These are phyloP conservation scores for Trichoderma simmonsii DNA, from an alignment of 2,329 filamentous ascomycete species.

Conservation along the genomic window DNA sequence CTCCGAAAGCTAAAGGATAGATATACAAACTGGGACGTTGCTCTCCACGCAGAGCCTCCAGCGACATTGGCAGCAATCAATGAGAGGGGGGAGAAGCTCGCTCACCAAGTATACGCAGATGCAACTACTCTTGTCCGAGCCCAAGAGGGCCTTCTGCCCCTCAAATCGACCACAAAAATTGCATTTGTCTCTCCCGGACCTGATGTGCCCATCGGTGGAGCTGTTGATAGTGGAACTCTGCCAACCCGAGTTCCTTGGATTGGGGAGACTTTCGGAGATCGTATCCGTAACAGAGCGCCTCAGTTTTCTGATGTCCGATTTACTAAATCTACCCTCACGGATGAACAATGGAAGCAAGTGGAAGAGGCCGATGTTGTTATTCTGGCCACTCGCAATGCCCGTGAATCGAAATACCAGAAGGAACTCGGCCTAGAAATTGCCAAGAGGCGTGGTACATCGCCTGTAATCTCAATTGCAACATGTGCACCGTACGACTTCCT, in stretches of 20 bases:
- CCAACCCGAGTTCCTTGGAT: slow-evolving; percentile 29
- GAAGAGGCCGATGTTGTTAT: slow-evolving; percentile 25
- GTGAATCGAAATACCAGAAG: slow-evolving; percentile 26
- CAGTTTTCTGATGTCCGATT: slow-evolving; percentile 24
- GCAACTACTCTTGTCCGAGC: slow-evolving; percentile 25
- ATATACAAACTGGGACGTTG: slow-evolving; percentile 26
- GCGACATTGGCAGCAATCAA: slow-evolving; percentile 21
- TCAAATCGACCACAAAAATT: slow-evolving; percentile 21
- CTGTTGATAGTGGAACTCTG: slow-evolving; percentile 24
- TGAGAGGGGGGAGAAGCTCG: slow-evolving; percentile 20
- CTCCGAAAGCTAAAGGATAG: slow-evolving; percentile 23
- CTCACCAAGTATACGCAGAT: slow-evolving; percentile 22
- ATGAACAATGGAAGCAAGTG: slow-evolving; percentile 23
- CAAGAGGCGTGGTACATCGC: slow-evolving; percentile 15
- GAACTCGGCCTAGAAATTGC: slow-evolving; percentile 24
- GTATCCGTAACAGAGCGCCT: slow-evolving; percentile 20
- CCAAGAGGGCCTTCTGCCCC: slow-evolving; percentile 20
- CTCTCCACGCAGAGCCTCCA: slow-evolving; percentile 16
- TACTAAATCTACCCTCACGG: slow-evolving; percentile 20
- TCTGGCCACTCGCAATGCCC: slow-evolving; percentile 27
- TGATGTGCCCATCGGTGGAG: slow-evolving; percentile 26
- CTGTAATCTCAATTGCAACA: slow-evolving; percentile 25
- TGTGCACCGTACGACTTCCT: slow-evolving; percentile 29
- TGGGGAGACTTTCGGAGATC: slow-evolving; percentile 24
- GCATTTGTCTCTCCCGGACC: slow-evolving; percentile 27